Conservation (phyloP, 2,329 filamentous ascomycete species). For the Penicillium sp. region DNA sequence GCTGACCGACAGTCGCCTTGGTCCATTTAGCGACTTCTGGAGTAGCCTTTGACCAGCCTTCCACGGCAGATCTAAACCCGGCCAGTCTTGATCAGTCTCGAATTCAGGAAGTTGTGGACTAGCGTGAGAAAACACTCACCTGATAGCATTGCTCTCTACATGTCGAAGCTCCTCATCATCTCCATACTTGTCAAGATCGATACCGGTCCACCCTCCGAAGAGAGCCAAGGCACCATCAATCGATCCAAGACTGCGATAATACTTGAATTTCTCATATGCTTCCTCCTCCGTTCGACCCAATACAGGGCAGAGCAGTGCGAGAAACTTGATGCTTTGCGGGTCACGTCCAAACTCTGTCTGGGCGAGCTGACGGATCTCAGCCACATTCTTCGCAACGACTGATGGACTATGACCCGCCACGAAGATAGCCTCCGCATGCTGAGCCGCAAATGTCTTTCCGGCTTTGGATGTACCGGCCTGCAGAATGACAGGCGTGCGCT, state of each 20-base stretch:
- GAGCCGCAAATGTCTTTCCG: conserved; percentile 69
- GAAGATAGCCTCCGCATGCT: conserved; percentile 74
- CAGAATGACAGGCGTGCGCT: conserved; percentile 70
- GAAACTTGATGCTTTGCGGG: conserved; percentile 66
- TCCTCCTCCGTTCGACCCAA: conserved; percentile 69
- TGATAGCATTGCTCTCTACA: conserved; percentile 65
- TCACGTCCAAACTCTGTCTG: conserved; percentile 59
- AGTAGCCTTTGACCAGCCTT: conserved; percentile 58
- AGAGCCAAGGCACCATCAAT: conserved; percentile 70
- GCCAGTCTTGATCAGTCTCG: conserved; percentile 3
- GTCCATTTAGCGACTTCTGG: conserved; percentile 71
- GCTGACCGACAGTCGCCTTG: conserved; percentile 69
- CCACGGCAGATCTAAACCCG: conserved; percentile 51
- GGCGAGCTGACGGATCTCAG: conserved; percentile 65
- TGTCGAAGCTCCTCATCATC: conserved; percentile 67
- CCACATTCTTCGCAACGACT: conserved; percentile 65
- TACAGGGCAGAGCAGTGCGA: conserved; percentile 68
- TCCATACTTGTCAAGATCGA: conserved; percentile 63
- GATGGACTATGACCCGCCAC: conserved; percentile 67
- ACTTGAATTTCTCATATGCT: conserved; percentile 65
- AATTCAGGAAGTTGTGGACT: too few species aligned
- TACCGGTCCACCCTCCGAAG: conserved; percentile 76
- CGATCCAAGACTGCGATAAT: conserved; percentile 65
- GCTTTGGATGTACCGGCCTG: conserved; percentile 71
- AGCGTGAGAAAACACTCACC: conserved; percentile 31